Percentiles rank a stretch among this genome's conserved stretches.
phyloP scores from a whole-genome alignment of 2,329 filamentous ascomycete species.

The Metarhizium anisopliae region DNA sequence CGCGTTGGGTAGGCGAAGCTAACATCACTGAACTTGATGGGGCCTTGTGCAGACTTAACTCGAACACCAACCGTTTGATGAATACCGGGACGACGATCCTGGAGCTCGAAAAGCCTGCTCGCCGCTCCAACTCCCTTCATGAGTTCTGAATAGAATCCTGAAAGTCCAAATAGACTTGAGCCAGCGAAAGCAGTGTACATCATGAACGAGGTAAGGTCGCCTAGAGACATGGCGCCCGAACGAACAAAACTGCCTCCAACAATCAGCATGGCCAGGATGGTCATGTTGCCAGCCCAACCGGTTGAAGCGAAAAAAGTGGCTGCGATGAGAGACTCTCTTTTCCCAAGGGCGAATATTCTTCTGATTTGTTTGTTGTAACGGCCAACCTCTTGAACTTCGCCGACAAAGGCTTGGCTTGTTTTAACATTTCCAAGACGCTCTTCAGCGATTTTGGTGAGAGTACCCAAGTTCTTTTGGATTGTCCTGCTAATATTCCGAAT shows the following conservation, averaged over 20 bases:
- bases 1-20: conserved; percentile 88
- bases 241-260: conserved; percentile 88
- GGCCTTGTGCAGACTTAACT: conserved; percentile 76
- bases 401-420: conserved; percentile 92
- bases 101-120: conserved; percentile 90
- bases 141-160: conserved; percentile 92
- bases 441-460: conserved; percentile 92
- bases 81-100: conserved; percentile 81
- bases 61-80: conserved; percentile 74
- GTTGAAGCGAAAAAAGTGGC: conserved; percentile 84
- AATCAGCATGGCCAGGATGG: conserved; percentile 81
- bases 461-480: conserved; percentile 89
- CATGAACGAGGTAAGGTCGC: conserved; percentile 90
- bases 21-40: conserved; percentile 81
- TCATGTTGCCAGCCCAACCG: conserved; percentile 92
- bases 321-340: conserved; percentile 76
- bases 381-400: conserved; percentile 79
- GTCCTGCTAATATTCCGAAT: conserved; percentile 84
- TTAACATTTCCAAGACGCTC: conserved; percentile 95
- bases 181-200: conserved; percentile 91
- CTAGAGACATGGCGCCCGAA: conserved; percentile 75
- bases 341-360: conserved; percentile 84
- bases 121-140: conserved; percentile 99
- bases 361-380: conserved; percentile 90
- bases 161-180: conserved; percentile 86